Base-by-base conservation (phyloP, 306 rosid genomes). In the Canavalia ensiformis region DNA sequence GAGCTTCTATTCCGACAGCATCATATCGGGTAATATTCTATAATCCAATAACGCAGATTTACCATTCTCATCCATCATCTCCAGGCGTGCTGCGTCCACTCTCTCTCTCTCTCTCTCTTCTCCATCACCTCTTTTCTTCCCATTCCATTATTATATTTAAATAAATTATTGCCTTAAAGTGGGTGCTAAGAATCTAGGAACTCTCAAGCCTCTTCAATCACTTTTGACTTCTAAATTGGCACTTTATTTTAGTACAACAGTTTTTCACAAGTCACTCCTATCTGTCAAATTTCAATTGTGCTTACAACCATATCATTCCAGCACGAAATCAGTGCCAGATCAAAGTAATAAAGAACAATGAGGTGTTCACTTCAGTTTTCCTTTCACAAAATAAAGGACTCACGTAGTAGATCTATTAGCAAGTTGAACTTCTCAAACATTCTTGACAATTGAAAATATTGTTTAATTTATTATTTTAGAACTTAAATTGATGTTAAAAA, bases 1-100 rank as follows among this genome's bases (percentile, higher is more conserved):
- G 54, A 47, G 71, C 74, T 89, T 91, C 92, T 68, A 80, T 90
- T 88, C 94, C 91, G 88, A 87, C 97, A 91, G 73, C 88, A 86
- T 88, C 84, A 82, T 76, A 42, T 63, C 69, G 25, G 49, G 79
- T 29, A 81, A 37, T 81, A 83, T 85, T 84, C 75, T 69, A 74
- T 44, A 68, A 37, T 85, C 75, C 66, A 72, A 57, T 76, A 45
- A 58, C 75, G 51, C 6, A 45, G 79, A 69, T 69, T 82, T 44
- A 56, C 81, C 44, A 70, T 57, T 69, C 41, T 29, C 41, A 49
- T 81, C 76, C 76, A 31, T 57, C 35, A 83, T 78, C 58, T 79
- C 34, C 42, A 73, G 56, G 82, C 74, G 52, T 66, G 68, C 85
- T 49, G 77, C 58, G 78, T 77, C 33, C 74, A 50, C 7, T 70